phyloP scores from a whole-genome alignment of 2,329 filamentous ascomycete genomes.

The Diaporthe destruens region DNA sequence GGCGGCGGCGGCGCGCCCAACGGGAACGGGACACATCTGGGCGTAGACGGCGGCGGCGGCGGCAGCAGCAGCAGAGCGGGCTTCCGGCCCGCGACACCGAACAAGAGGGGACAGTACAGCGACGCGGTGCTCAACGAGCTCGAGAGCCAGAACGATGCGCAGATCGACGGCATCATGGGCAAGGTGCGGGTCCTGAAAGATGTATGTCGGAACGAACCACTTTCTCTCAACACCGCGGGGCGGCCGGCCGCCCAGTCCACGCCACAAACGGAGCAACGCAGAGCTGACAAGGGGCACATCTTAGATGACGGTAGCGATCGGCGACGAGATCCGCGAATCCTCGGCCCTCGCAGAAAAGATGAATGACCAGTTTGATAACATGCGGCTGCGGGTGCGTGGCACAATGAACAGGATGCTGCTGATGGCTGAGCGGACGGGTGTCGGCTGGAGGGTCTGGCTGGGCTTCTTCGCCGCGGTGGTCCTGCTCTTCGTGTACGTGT shows the following conservation, averaged over 20 bases:
- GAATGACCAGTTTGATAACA: conserved; percentile 93
- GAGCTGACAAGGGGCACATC: conserved; percentile 8
- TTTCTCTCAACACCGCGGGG: background rate
- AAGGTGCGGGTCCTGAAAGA: conserved; percentile 93
- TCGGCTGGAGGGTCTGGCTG: conserved; percentile 95
- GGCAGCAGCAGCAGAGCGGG: conserved; percentile 46
- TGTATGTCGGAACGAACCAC: conserved; percentile 64
- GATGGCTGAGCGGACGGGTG: conserved; percentile 95
- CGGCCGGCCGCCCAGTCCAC: too few relatives aligned
- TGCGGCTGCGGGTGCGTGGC: conserved; percentile 81
- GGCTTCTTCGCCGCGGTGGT: conserved; percentile 87
- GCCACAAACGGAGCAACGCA: background rate
- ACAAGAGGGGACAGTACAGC: conserved; percentile 88
- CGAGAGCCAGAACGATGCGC: conserved; percentile 93
- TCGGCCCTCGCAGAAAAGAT: conserved; percentile 92
- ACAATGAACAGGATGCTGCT: conserved; percentile 98
- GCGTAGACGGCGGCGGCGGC: conserved; percentile 49
- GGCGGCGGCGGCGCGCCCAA: conserved; percentile 47
- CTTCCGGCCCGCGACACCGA: conserved; percentile 79
- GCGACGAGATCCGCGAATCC: conserved; percentile 93
- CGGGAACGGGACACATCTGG: conserved; percentile 49
- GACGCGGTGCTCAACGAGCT: conserved; percentile 92
- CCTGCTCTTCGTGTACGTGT: conserved; percentile 90
- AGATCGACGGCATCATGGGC: conserved; percentile 89
- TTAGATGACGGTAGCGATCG: conserved; percentile 91